A percentile compares a stretch with the other conserved stretches of the same genome.
These are phyloP conservation scores for Cymbopogon citratus DNA, from an alignment of 176 grass and related monocot genomes.

Conservation along the genomic window DNA sequence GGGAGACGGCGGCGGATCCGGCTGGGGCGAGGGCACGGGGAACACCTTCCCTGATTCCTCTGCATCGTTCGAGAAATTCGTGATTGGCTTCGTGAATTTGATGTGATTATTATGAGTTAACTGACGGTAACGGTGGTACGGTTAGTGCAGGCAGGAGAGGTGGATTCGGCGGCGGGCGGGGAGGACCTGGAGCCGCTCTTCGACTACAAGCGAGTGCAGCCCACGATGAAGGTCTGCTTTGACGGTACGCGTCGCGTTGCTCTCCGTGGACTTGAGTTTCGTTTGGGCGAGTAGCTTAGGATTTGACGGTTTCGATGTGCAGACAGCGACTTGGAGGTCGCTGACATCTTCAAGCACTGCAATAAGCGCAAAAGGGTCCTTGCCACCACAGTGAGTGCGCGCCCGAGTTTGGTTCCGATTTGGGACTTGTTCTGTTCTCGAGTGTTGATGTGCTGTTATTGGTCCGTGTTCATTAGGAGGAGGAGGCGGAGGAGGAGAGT, in stretches of 20 bases:
- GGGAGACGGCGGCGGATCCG: neutral
- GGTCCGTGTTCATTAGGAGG: slow-evolving; percentile 4
- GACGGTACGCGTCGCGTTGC: slow-evolving; percentile 41
- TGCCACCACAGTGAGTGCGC: slow-evolving; percentile 25
- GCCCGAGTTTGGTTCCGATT: neutral
- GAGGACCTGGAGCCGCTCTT: slow-evolving; percentile 96
- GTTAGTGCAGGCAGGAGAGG: slow-evolving; percentile 10
- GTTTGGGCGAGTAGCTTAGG: neutral
- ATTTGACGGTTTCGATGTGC: neutral
- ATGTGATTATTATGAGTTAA: neutral
- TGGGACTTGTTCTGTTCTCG: neutral
- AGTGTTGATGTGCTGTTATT: slow-evolving; percentile 3
- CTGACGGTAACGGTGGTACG: neutral
- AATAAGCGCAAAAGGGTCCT: slow-evolving; percentile 52
- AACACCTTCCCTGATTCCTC: neutral
- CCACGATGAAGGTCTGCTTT: slow-evolving; percentile 49
- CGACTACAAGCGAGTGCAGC: slow-evolving; percentile 76
- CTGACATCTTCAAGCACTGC: slow-evolving; percentile 54
- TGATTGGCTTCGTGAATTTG: neutral
- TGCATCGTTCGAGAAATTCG: neutral
- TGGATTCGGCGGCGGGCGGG: neutral
- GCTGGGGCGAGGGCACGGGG: neutral
- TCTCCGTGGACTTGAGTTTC: slow-evolving; percentile 7
- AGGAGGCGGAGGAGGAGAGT: neutral
- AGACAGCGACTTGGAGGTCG: slow-evolving; percentile 69